A percentile compares a stretch with the other conserved stretches of the same genome.
These are phyloP conservation scores for Saccharomyces hybrid DNA, from an alignment of 1,139 yeast genomes.

Conservation along the genomic window DNA sequence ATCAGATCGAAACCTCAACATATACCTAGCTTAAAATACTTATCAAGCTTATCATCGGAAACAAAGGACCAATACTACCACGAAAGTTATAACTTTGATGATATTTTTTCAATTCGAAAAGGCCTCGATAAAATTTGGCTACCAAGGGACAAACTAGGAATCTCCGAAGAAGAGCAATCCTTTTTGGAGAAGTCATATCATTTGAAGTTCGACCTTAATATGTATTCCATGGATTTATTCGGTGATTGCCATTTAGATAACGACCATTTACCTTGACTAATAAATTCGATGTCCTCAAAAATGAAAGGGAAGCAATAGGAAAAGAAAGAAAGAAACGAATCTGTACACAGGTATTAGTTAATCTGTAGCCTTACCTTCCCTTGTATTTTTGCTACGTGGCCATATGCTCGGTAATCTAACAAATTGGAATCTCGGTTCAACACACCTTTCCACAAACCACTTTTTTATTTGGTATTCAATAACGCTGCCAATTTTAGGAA, in stretches of 20 bases:
- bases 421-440: slow-evolving; percentile 85
- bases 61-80: neutral
- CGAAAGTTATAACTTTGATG: neutral
- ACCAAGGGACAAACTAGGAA: slow-evolving; percentile 33
- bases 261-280: neutral
- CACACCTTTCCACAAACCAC: slow-evolving; percentile 90
- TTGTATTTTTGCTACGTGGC: slow-evolving; percentile 77
- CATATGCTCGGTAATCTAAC: slow-evolving; percentile 79
- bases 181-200: slow-evolving; percentile 24
- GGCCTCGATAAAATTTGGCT: slow-evolving; percentile 30
- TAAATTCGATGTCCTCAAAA: neutral
- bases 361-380: slow-evolving; percentile 33
- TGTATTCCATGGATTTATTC: slow-evolving; percentile 12
- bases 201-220: slow-evolving; percentile 24
- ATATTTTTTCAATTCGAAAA: neutral
- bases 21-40: slow-evolving; percentile 6
- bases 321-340: neutral
- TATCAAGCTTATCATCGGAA: neutral
- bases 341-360: neutral
- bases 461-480: slow-evolving; percentile 74
- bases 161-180: slow-evolving; percentile 24
- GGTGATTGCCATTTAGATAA: slow-evolving; percentile 1
- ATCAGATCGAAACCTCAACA: slow-evolving; percentile 11
- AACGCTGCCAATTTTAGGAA: slow-evolving; percentile 81
- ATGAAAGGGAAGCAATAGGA: neutral